Percentiles rank a stretch among this genome's conserved stretches.
phyloP scores from a whole-genome alignment of 208 protist genomes.

The Trypanosoma mega region DNA sequence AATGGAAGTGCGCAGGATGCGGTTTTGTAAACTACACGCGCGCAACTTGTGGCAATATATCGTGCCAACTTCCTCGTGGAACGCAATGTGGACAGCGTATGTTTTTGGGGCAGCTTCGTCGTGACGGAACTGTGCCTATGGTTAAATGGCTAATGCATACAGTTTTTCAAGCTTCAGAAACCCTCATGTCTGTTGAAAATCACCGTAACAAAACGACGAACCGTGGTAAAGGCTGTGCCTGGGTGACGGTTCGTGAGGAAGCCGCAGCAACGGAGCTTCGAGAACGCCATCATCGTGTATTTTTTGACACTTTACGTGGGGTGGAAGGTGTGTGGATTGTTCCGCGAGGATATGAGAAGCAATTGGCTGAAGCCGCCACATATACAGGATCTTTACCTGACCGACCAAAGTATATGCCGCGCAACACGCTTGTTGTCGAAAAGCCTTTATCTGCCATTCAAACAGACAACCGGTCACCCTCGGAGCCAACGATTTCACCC shows the following conservation, averaged over 20 bases:
- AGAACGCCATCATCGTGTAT: constrained; percentile 59
- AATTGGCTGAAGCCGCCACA: constrained; percentile 33
- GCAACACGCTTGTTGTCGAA: constrained; percentile 63
- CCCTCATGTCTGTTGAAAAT: constrained; percentile 66
- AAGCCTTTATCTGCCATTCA: constrained; percentile 20
- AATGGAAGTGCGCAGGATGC: constrained; percentile 29
- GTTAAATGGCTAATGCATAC: constrained; percentile 62
- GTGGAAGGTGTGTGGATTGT: constrained; percentile 69
- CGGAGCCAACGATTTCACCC: too few species aligned
- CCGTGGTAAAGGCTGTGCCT: constrained; percentile 75
- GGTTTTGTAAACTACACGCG: constrained; percentile 24
- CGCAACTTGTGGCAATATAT: background rate
- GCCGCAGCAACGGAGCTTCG: constrained; percentile 39
- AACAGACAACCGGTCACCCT: too few species aligned
- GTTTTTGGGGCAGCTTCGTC: constrained; percentile 81
- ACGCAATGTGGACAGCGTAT: constrained; percentile 29
- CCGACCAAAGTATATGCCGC: constrained; percentile 65
- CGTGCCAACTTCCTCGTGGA: background rate
- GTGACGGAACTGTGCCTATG: constrained; percentile 66
- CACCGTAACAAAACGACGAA: constrained; percentile 53
- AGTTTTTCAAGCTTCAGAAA: constrained; percentile 42
- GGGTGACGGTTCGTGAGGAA: constrained; percentile 48
- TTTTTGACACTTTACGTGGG: constrained; percentile 51
- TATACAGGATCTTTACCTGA: constrained; percentile 18
- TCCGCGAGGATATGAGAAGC: constrained; percentile 16